Evolutionary conservation across 2,329 filamentous ascomycete genomes (phyloP).

Genomic region (Neonectria hederae): DNA sequence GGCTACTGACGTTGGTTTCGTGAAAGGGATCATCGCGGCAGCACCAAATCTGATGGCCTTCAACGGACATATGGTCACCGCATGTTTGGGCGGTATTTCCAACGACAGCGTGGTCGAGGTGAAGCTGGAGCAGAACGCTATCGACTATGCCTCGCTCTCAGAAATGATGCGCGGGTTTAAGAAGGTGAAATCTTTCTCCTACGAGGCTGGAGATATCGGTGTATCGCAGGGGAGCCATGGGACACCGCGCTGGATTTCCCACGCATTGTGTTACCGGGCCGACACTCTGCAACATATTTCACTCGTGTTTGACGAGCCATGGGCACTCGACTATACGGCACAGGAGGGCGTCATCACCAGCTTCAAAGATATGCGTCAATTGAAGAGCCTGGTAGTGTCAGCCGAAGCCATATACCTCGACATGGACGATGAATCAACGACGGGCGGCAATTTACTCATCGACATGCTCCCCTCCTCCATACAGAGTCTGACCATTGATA

Average conservation of each 20-base stretch:
- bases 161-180: background rate
- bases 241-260: background rate
- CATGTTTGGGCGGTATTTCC: background rate
- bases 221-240: background rate
- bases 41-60: conserved; percentile 4
- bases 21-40: background rate
- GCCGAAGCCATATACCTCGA: background rate
- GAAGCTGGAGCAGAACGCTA: background rate
- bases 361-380: conserved; percentile 1
- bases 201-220: background rate
- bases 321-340: background rate
- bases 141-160: background rate
- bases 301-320: background rate
- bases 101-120: conserved; percentile 5
- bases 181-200: conserved; percentile 1
- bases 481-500: background rate
- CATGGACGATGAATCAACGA: background rate
- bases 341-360: background rate
- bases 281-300: conserved; percentile 3
- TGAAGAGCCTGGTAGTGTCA: conserved; percentile 1
- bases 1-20: background rate
- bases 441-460: background rate
- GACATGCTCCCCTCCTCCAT: conserved; percentile 7
- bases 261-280: background rate
- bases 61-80: background rate